These are phyloP conservation scores for Fusarium sp. DNA, from an alignment of 2,329 filamentous ascomycete species.

Conservation along the genomic window DNA sequence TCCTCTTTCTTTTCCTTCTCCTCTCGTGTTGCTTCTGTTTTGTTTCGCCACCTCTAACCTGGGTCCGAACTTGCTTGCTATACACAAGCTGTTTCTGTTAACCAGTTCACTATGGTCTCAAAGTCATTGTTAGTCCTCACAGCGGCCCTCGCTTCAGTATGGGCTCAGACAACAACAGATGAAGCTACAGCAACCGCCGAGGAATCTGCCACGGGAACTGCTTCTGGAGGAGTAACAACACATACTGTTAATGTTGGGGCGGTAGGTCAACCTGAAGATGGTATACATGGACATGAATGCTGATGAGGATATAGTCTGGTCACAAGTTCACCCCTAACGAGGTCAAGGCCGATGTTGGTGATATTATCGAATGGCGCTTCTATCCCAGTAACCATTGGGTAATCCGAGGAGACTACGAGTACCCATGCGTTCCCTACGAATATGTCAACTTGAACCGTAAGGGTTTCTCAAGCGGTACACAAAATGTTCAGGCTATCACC, in stretches of 20 bases:
- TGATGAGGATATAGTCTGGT: constrained; percentile 42
- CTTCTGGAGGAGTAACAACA: constrained; percentile 37
- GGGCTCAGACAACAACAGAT: constrained; percentile 36
- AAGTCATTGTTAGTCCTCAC: constrained; percentile 36
- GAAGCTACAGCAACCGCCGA: constrained; percentile 32
- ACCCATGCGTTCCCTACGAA: constrained; percentile 75
- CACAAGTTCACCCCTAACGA: constrained; percentile 52
- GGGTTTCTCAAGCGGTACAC: constrained; percentile 68
- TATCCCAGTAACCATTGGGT: constrained; percentile 74
- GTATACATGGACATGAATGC: neutral
- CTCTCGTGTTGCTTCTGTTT: constrained; percentile 16
- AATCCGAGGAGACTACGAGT: constrained; percentile 68
- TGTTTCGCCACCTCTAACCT: constrained; percentile 13
- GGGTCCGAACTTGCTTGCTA: constrained; percentile 21
- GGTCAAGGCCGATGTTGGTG: constrained; percentile 58
- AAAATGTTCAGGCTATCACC: constrained; percentile 60
- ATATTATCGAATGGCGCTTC: constrained; percentile 70
- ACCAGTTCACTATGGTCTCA: constrained; percentile 36
- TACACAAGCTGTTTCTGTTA: constrained; percentile 19
- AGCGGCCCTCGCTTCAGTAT: constrained; percentile 27
- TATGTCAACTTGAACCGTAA: constrained; percentile 61
- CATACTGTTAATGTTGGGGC: constrained; percentile 48
- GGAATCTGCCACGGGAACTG: constrained; percentile 34
- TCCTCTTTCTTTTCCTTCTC: constrained; percentile 5
- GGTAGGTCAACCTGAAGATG: constrained; percentile 24